These are phyloP conservation scores for Debaryomyces singareniensis DNA, from an alignment of 1,139 yeast species.

Conservation along the genomic window DNA sequence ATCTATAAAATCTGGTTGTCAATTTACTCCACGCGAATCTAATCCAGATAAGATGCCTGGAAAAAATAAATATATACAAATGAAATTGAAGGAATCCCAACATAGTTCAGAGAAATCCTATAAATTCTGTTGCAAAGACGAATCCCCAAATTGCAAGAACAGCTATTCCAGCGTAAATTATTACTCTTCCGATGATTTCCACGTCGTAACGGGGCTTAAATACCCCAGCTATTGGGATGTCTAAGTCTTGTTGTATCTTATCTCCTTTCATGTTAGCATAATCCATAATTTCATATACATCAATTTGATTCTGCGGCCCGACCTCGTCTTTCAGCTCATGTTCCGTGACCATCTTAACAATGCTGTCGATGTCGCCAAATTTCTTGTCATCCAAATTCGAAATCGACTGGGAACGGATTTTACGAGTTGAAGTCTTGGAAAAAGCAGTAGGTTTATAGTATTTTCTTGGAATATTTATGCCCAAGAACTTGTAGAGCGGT, in stretches of 20 bases:
- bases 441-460: conserved; percentile 36
- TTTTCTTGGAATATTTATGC: conserved; percentile 37
- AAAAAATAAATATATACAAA: background rate
- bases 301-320: conserved; percentile 21
- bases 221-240: conserved; percentile 27
- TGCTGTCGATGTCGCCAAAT: conserved; percentile 29
- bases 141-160: conserved; percentile 42
- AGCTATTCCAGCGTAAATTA: conserved; percentile 72
- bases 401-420: conserved; percentile 35
- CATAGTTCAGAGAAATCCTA: conserved; percentile 1
- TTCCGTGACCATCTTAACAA: conserved; percentile 25
- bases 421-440: conserved; percentile 25
- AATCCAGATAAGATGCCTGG: background rate
- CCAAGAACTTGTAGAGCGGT: conserved; percentile 40
- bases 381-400: conserved; percentile 31
- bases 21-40: no score
- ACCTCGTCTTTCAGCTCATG: conserved; percentile 20
- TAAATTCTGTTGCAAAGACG: conserved; percentile 11
- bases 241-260: conserved; percentile 5
- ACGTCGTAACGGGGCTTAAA: conserved; percentile 59
- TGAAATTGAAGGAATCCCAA: background rate
- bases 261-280: conserved; percentile 12
- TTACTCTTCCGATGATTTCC: conserved; percentile 64
- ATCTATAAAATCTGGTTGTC: no score
- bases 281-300: conserved; percentile 37